Evolutionary conservation across 2,329 filamentous ascomycete species (phyloP).

Genomic region (Colletotrichum sp.): DNA sequence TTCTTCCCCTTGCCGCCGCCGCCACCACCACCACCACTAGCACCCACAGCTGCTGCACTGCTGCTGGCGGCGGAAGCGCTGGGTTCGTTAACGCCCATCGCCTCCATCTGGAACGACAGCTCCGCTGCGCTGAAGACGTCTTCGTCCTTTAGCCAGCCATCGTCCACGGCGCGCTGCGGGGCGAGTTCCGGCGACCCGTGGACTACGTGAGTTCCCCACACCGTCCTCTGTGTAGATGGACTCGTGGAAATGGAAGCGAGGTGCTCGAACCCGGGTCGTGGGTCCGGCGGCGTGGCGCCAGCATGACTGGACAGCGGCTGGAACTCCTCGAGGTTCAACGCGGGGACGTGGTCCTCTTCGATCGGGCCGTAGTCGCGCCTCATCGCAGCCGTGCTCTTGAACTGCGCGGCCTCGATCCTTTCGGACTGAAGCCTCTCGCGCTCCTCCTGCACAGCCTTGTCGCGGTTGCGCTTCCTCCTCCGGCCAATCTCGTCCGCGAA

Average conservation of each 20-base stretch:
- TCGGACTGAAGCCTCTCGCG: conserved; percentile 84
- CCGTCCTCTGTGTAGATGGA: conserved; percentile 76
- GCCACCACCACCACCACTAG: conserved; percentile 28
- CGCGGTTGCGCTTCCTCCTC: conserved; percentile 76
- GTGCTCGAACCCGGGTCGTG: conserved; percentile 66
- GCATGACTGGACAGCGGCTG: conserved; percentile 61
- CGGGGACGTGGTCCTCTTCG: conserved; percentile 44
- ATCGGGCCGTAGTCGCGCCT: conserved; percentile 42
- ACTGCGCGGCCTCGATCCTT: conserved; percentile 74
- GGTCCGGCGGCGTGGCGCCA: conserved; percentile 60
- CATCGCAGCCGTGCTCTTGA: conserved; percentile 56
- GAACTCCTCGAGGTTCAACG: conserved; percentile 66
- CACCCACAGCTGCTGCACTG: conserved; percentile 17
- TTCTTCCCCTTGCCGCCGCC: conserved; percentile 61
- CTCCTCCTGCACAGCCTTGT: conserved; percentile 87
- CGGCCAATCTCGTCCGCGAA: conserved; percentile 81
- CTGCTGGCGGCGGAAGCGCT: conserved; percentile 20
- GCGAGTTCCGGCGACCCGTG: conserved; percentile 61
- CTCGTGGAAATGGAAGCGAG: conserved; percentile 83
- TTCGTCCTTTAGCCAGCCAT: conserved; percentile 88
- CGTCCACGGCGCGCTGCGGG: conserved; percentile 52
- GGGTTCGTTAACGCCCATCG: conserved; percentile 45
- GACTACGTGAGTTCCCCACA: conserved; percentile 88
- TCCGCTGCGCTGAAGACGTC: conserved; percentile 71
- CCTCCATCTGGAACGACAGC: conserved; percentile 63